A percentile compares a stretch with the other conserved stretches of the same genome.
Evolutionary conservation across 306 rosid genomes (phyloP).

Genomic region (Delonix regia): DNA sequence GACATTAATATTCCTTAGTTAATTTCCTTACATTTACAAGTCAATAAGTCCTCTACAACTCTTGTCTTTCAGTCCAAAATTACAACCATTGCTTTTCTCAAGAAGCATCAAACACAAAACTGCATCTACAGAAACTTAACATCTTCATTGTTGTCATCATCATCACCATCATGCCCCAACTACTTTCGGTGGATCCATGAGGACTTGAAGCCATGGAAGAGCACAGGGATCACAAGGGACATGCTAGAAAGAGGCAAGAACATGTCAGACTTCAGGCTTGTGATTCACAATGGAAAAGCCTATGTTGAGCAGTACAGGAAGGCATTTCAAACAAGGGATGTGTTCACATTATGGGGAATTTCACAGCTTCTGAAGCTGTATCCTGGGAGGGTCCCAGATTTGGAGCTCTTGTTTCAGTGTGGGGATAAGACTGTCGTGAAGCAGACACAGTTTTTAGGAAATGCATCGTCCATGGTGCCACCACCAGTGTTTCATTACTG

Average conservation of each 20-base stretch:
- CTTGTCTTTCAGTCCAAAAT: slow-evolving; percentile 32
- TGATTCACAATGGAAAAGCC: slow-evolving; percentile 46
- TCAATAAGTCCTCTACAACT: not conserved
- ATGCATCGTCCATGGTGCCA: not conserved
- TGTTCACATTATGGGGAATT: slow-evolving; percentile 63
- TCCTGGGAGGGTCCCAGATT: slow-evolving; percentile 52
- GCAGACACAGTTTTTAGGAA: not conserved
- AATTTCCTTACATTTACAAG: not conserved
- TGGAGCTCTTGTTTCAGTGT: slow-evolving; percentile 55
- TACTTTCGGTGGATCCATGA: slow-evolving; percentile 59
- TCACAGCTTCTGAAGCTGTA: slow-evolving; percentile 55
- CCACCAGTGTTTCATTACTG: slow-evolving; percentile 63
- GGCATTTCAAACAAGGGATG: slow-evolving; percentile 50
- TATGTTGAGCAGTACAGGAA: slow-evolving; percentile 38
- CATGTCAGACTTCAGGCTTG: slow-evolving; percentile 42
- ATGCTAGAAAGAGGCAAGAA: slow-evolving; percentile 42
- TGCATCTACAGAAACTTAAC: slow-evolving; percentile 10
- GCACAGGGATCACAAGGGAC: slow-evolving; percentile 48
- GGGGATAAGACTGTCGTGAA: slow-evolving; percentile 42
- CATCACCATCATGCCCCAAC: slow-evolving; percentile 39
- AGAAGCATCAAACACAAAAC: not conserved
- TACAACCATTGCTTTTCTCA: slow-evolving; percentile 22
- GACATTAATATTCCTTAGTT: too few relatives aligned
- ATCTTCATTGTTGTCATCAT: not conserved
- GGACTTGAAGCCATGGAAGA: slow-evolving; percentile 56